Base-by-base conservation (phyloP, 371 early-diverging fungal species). In the Syncephalastrum sp. region DNA sequence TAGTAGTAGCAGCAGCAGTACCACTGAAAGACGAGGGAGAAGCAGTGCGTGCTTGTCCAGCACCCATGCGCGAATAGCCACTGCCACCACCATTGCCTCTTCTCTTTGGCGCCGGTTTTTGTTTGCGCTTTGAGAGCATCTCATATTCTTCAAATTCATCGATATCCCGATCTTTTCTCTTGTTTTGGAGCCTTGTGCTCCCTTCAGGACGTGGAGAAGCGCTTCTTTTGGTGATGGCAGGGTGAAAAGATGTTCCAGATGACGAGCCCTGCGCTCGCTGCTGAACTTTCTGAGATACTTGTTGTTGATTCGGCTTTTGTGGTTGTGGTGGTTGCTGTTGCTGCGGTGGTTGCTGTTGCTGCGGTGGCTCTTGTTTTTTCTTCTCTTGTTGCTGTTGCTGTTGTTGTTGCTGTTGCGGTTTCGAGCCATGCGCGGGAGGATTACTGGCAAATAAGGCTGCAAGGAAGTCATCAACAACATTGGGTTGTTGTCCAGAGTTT, bases 341-440 rank as follows among this genome's bases (percentile, higher is more conserved):
- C 12, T 21, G 21, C 29, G 42, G 23, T 24, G 15, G 29, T 27
- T 42, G 33, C 25, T 13, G 52, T 38, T 50, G 54, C 12, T 57
- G 42, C 45, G 53, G 50, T 54, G 57, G 50, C 19, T 17, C 47
- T 50, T 49, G 42, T 51, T 52, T 47, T 50, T 58, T 47, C 16
- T 44, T 48, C 50, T 54, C 25, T 16, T 48, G 73, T 7, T 89
- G 89, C 57, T 89, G 86, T 54, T 58, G 50, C 16, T 44, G 41
- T 53, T 54, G 41, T 10, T 48, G 73, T 7, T 89, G 89, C 57
- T 89, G 86, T 25, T 91, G 74, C 65, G 91, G 90, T 7, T 82
- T 69, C 65, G 91, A 33, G 8, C 91, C 38, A 73, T 72, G 69
- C 90, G 91, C 19, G 90, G 79, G 67, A 90, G 61, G 56, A 44